Base-by-base conservation (phyloP, 768 basidiomycete species). In the Amanita fuliginea region DNA sequence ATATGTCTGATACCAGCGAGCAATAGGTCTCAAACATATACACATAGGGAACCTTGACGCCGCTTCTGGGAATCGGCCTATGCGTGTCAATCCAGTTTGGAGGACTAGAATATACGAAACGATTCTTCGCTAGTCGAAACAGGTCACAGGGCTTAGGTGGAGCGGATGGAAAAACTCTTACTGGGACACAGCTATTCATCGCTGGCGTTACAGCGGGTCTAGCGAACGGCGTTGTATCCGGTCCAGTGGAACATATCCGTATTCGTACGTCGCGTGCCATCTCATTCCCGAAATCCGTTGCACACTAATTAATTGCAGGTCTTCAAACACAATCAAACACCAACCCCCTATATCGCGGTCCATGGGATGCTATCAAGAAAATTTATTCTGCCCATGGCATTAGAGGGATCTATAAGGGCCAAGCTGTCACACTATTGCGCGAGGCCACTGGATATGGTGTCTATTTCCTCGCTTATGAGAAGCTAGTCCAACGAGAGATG, bases 61-160 rank as follows among this genome's bases (percentile, higher is more conserved):
- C 93, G 9, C 70, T 97, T 9, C 70, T 95, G 16, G 93, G 93
- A 37, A 94, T 97, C 54, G 93, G 93, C 54, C 75, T 88, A 35
- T 97, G 93, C 59, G 93, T 97, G 4, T 94, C 92, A 9, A 97
- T 97, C 61, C 93, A 97, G 63, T 97, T 97, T 61, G 93, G 82
- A 50, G 90, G 81, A 24, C 73, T 97, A 51, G 92, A 95, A 65
- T 81, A 78, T 54, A 72, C 82, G 42, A 97, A 97, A 64, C 81
- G 93, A 14, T 70, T 73, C 56, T 93, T 94, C 57, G 77, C 80
- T 3, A 59, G 64, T 35, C 74, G 74, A 51, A 94, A 94, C 60
- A 49, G 74, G 42, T 62, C 64, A 7, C 62, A 62, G 3, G 86
- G 86, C 22, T 60, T 59, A 4, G 88, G 86, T 14, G 83, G 88